Evolutionary conservation across 108 stramenopile species (phyloP).

Genomic region (Skeletonema marinoi): DNA sequence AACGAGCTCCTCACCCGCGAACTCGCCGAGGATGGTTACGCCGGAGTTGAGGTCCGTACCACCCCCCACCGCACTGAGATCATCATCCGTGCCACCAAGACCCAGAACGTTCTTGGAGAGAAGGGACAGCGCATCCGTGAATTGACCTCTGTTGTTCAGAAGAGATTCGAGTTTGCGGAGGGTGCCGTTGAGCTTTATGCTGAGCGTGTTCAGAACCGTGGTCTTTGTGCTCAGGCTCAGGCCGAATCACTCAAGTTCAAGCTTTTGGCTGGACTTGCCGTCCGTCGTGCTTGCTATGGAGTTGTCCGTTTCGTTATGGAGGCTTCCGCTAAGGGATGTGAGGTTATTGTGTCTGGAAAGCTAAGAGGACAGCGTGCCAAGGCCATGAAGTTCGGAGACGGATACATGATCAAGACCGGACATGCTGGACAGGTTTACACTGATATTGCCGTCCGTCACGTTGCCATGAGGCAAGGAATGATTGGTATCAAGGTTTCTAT

Average conservation of each 20-base stretch:
- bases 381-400: constrained; percentile 99
- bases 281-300: constrained; percentile 99
- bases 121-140: constrained; percentile 99
- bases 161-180: constrained; percentile 98
- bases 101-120: constrained; percentile 99
- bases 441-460: constrained; percentile 98
- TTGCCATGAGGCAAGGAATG: constrained; percentile 99
- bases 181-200: constrained; percentile 98
- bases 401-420: constrained; percentile 99
- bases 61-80: constrained; percentile 99
- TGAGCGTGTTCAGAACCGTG: constrained; percentile 98
- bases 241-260: constrained; percentile 99
- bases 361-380: constrained; percentile 99
- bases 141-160: constrained; percentile 98
- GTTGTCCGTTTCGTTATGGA: constrained; percentile 99
- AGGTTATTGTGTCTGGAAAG: constrained; percentile 99
- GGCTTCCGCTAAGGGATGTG: constrained; percentile 98
- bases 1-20: constrained; percentile 98
- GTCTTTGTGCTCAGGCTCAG: constrained; percentile 99
- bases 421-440: constrained; percentile 98
- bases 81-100: constrained; percentile 99
- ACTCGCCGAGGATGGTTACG: constrained; percentile 98
- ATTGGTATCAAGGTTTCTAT: constrained; percentile 98
- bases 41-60: constrained; percentile 98
- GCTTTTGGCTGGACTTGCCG: constrained; percentile 98